phyloP scores from a whole-genome alignment of 768 basidiomycete species.

The Calocybe gangraenosa region DNA sequence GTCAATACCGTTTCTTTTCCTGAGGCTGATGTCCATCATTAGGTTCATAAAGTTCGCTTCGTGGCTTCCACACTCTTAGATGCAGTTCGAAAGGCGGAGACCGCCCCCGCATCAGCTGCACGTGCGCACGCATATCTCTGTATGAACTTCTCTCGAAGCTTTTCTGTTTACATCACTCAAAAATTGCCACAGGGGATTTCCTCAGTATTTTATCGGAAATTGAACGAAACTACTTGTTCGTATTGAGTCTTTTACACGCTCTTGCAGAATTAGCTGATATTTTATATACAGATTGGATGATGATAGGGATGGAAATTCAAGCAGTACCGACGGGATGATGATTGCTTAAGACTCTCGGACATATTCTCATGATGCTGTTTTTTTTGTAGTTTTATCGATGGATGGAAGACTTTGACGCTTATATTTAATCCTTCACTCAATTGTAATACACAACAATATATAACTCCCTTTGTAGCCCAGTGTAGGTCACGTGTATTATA shows the following conservation, averaged over 20 bases:
- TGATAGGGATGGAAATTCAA: conserved; percentile 60
- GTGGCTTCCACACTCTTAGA: conserved; percentile 89
- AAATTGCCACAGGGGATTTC: conserved; percentile 72
- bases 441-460: conserved; percentile 14
- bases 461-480: neutral
- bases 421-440: conserved; percentile 7
- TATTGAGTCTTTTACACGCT: conserved; percentile 14
- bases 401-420: conserved; percentile 12
- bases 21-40: neutral
- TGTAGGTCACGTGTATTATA: neutral
- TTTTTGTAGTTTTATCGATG: conserved; percentile 12
- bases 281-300: conserved; percentile 54
- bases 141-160: conserved; percentile 29
- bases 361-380: neutral
- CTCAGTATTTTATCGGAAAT: conserved; percentile 88
- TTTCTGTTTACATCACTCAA: conserved; percentile 5
- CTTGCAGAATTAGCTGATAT: conserved; percentile 8
- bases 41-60: conserved; percentile 92
- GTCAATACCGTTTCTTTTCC: conserved; percentile 14
- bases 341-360: conserved; percentile 6
- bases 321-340: conserved; percentile 47
- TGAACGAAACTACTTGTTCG: conserved; percentile 83
- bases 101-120: conserved; percentile 73
- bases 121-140: conserved; percentile 86
- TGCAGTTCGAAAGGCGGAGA: conserved; percentile 77